Base-by-base conservation (phyloP, 2,329 filamentous ascomycete genomes). In the Venturia pyrina region DNA sequence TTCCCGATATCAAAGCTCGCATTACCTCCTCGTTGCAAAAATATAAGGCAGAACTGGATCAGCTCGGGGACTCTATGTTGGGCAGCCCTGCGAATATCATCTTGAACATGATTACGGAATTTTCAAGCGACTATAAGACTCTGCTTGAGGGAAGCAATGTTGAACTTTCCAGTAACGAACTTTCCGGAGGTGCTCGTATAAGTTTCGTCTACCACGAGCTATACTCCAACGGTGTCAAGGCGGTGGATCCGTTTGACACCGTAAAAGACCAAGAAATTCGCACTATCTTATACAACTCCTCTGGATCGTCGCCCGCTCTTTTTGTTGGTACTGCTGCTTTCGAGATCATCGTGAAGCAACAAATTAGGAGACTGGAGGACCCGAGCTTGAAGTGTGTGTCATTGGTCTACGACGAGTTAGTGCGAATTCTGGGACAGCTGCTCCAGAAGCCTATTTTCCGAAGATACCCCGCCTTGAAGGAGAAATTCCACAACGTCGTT, bases 141-240 rank as follows among this genome's bases (percentile, higher is more conserved):
- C 91, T 99, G 28, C 79, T 99, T 67, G 96, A 99, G 71, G 95
- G 95, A 71, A 62, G 56, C 28, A 98, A 96, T 79, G 91, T 91
- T 69, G 95, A 99, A 77, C 83, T 99, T 4, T 98, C 95, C 32
- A 96, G 91, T 78, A 85, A 90, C 1, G 95, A 99, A 77, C 83
- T 99, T 68, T 98, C 95, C 6, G 95, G 95, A 69, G 95, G 95
- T 81, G 95, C 95, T 65, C 89, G 95, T 85, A 99, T 99, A 76
- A 96, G 92, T 75, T 99, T 99, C 75, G 95, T 99, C 59, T 99
- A 98, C 85, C 95, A 99, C 79, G 95, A 99, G 78, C 84, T 99
- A 19, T 99, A 99, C 79, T 89, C 92, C 66, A 98, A 98, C 76
- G 95, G 95, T 79, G 85, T 99, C 75, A 98, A 98, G 83, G 93